Evolutionary conservation across 1,284 basidiomycete species (phyloP), one percentile per base, ranked within the genome.

Genomic region (Sporisorium graminicola): DNA sequence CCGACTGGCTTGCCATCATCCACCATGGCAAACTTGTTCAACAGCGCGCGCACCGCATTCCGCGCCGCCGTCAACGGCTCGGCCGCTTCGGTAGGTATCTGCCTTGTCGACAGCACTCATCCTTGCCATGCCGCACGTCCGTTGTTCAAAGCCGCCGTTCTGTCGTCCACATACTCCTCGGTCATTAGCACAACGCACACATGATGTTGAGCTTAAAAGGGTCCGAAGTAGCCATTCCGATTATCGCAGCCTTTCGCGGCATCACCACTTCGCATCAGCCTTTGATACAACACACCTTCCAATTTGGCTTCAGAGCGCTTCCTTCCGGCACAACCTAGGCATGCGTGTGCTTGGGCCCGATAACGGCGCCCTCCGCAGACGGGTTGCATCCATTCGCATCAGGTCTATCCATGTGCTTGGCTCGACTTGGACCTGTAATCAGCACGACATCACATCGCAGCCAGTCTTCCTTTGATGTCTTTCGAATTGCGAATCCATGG

Each of bases 21-120:
- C 66, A 35, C 43, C 27, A 77, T 77, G 74, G 70, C 74, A 60
- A 73, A 66, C 70, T 64, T 77, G 70, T 67, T 77, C 74, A 77
- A 73, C 74, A 69, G 65, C 52, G 74, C 74, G 51, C 65, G 74
- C 54, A 64, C 65, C 31, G 74, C 74, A n/a, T 69, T 77, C 66
- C 70, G 74, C 52, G 66, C 69, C 58, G 69, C 69, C 65, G 64
- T 66, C 59, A 77, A 73, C 57, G 74, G 74, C 65, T 65, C 74
- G 58, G 65, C 74, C 42, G 74, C 68, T 54, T 76, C 74, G 68
- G 74, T 76, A 76, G 68, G 74, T 76, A 65, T 68, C 35, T 10
- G 7, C 7, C 31, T 22, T 20, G 29, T n/a, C 26, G 16, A 47
- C 4, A 26, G 26, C 1, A 22, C 27, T 9, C 54, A 46, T 22